Conservation (phyloP, 805 yeast species). For the Suhomyces canberraensis region DNA sequence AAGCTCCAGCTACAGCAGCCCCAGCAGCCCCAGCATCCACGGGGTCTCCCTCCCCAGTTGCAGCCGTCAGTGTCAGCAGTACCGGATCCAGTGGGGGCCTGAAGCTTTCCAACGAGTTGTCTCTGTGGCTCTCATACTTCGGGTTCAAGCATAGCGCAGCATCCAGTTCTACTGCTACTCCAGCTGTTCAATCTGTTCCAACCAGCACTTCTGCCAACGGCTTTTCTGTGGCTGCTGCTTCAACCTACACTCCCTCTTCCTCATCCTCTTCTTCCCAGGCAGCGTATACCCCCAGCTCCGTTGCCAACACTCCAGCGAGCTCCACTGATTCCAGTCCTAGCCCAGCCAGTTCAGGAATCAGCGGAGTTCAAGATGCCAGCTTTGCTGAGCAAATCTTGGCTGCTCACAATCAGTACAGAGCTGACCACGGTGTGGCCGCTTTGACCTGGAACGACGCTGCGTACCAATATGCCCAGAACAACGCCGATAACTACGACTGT, state of each 20-base stretch:
- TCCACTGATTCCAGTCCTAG: slow-evolving; percentile 4
- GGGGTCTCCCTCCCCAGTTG: not conserved
- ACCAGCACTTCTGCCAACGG: slow-evolving; percentile 3
- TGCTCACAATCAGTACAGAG: slow-evolving; percentile 33
- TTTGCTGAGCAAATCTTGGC: slow-evolving; percentile 30
- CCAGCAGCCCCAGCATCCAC: slow-evolving; percentile 10
- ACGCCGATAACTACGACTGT: slow-evolving; percentile 36
- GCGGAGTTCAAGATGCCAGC: slow-evolving; percentile 14
- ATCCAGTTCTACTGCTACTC: not conserved
- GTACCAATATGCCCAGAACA: slow-evolving; percentile 30
- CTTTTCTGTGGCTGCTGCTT: not conserved
- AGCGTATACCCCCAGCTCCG: slow-evolving; percentile 1
- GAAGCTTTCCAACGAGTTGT: too few species aligned
- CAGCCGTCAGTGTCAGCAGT: slow-evolving; percentile 8
- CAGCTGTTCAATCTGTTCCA: slow-evolving; percentile 8
- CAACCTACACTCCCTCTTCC: not conserved
- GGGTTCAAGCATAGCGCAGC: not conserved
- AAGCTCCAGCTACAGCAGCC: slow-evolving; percentile 6
- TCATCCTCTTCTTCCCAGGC: slow-evolving; percentile 4
- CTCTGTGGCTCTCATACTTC: too few species aligned
- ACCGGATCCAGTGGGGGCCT: slow-evolving; percentile 7
- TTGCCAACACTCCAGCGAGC: slow-evolving; percentile 1
- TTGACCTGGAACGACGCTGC: slow-evolving; percentile 32
- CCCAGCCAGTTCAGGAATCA: slow-evolving; percentile 1
- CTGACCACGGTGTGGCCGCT: slow-evolving; percentile 25